phyloP scores from a whole-genome alignment of 2,329 filamentous ascomycete species.

The Fusarium lateritium region DNA sequence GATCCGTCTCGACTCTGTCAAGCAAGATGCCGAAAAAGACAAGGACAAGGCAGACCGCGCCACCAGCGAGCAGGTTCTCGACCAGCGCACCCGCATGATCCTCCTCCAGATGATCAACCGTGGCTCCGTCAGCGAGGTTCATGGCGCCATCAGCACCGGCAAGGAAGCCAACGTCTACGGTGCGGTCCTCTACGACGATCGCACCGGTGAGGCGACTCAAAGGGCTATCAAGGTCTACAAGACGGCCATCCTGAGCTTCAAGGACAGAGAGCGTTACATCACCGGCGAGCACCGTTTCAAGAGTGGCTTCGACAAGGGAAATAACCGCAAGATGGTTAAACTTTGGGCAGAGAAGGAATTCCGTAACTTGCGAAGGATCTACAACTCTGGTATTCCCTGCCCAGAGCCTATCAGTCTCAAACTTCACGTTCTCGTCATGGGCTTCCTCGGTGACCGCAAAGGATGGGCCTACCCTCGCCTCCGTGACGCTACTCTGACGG shows the following conservation, averaged over 20 bases:
- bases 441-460: slow-evolving; percentile 88
- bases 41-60: slow-evolving; percentile 95
- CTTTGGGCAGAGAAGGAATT: slow-evolving; percentile 99
- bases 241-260: slow-evolving; percentile 97
- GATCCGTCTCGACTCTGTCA: slow-evolving; percentile 81
- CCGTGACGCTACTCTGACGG: slow-evolving; percentile 84
- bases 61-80: slow-evolving; percentile 94
- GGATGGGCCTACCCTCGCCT: slow-evolving; percentile 91
- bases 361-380: slow-evolving; percentile 88
- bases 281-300: slow-evolving; percentile 94
- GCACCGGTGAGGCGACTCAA: slow-evolving; percentile 71
- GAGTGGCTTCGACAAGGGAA: slow-evolving; percentile 91
- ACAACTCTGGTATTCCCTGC: slow-evolving; percentile 87
- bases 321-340: slow-evolving; percentile 97
- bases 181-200: slow-evolving; percentile 76
- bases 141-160: slow-evolving; percentile 95
- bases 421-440: slow-evolving; percentile 96
- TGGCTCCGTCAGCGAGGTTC: slow-evolving; percentile 88
- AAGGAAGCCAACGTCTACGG: slow-evolving; percentile 99
- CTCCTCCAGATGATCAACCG: slow-evolving; percentile 96
- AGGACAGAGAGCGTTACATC: slow-evolving; percentile 96
- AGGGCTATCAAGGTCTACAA: slow-evolving; percentile 99
- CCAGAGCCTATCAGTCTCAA: slow-evolving; percentile 91
- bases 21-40: slow-evolving; percentile 66
- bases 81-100: slow-evolving; percentile 95